These are phyloP conservation scores for Pyrrhoderma noxium DNA, from an alignment of 1,284 basidiomycete species.

Conservation along the genomic window DNA sequence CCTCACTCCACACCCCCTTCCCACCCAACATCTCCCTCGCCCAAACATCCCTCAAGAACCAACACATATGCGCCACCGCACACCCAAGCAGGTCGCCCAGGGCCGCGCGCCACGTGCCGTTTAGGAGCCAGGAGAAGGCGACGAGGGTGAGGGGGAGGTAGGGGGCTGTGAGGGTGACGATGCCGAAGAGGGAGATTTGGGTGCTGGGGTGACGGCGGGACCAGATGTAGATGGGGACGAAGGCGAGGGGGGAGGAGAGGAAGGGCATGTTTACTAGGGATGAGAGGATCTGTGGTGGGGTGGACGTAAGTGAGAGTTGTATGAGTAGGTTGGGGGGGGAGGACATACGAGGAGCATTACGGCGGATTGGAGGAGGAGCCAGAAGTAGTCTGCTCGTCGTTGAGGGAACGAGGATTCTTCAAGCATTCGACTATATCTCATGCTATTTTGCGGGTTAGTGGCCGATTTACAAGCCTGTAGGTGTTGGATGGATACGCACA, in stretches of 20 bases:
- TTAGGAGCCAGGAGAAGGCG: slow-evolving; percentile 84
- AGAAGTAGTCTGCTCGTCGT: slow-evolving; percentile 87
- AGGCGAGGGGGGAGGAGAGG: slow-evolving; percentile 81
- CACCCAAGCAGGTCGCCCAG: slow-evolving; percentile 84
- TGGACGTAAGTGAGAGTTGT: not conserved
- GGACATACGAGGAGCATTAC: slow-evolving; percentile 71
- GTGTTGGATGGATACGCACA: slow-evolving; percentile 51
- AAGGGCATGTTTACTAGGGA: slow-evolving; percentile 88
- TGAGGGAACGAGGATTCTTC: slow-evolving; percentile 95
- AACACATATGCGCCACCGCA: slow-evolving; percentile 84
- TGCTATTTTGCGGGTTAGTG: slow-evolving; percentile 40
- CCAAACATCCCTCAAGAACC: slow-evolving; percentile 95
- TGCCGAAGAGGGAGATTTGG: slow-evolving; percentile 91
- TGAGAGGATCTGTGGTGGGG: slow-evolving; percentile 55
- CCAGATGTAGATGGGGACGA: slow-evolving; percentile 96
- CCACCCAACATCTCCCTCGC: slow-evolving; percentile 84
- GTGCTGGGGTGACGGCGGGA: slow-evolving; percentile 88
- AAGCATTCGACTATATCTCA: slow-evolving; percentile 93
- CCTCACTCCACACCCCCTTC: slow-evolving; percentile 65
- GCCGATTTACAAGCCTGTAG: too few relatives aligned
- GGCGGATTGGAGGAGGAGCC: slow-evolving; percentile 79
- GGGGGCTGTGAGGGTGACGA: slow-evolving; percentile 91
- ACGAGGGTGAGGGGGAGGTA: slow-evolving; percentile 92
- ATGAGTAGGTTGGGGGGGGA: not conserved
- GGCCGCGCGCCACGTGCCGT: slow-evolving; percentile 80